phyloP scores from a whole-genome alignment of 441 rosid genomes.

The Viola pubescens region DNA sequence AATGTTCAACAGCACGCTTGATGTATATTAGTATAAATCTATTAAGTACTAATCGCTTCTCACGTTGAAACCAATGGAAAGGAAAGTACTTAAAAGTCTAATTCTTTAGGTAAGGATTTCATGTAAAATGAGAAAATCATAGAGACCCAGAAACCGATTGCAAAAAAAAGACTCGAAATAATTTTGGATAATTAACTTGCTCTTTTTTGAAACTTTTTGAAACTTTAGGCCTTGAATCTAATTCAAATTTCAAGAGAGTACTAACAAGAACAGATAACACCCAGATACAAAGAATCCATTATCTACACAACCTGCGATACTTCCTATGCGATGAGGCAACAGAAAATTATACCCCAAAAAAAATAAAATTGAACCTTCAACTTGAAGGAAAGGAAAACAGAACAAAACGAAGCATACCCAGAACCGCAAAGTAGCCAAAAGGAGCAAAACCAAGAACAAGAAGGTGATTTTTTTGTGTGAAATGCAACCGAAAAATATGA shows the following conservation, averaged over 20 bases:
- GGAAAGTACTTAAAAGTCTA: neutral
- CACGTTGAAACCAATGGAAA: neutral
- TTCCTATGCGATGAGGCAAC: neutral
- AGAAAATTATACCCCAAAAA: neutral
- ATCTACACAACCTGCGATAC: neutral
- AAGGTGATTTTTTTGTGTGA: neutral
- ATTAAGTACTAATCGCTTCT: neutral
- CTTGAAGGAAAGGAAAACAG: neutral
- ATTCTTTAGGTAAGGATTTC: too few species aligned
- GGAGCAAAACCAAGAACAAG: neutral
- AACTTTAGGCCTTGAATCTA: too few species aligned
- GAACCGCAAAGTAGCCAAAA: conserved; percentile 7
- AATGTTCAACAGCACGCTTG: neutral
- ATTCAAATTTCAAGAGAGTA: too few species aligned
- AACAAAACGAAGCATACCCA: conserved; percentile 10
- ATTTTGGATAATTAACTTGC: too few species aligned
- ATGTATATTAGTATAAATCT: too few species aligned
- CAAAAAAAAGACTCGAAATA: neutral
- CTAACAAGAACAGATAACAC: neutral
- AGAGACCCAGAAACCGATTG: neutral
- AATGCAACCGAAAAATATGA: neutral
- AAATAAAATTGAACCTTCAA: neutral
- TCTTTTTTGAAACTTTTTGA: too few species aligned
- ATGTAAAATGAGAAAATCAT: neutral
- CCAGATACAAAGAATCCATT: neutral